phyloP scores from a whole-genome alignment of 176 grass and related monocot genomes.

The Paspalum notatum region DNA sequence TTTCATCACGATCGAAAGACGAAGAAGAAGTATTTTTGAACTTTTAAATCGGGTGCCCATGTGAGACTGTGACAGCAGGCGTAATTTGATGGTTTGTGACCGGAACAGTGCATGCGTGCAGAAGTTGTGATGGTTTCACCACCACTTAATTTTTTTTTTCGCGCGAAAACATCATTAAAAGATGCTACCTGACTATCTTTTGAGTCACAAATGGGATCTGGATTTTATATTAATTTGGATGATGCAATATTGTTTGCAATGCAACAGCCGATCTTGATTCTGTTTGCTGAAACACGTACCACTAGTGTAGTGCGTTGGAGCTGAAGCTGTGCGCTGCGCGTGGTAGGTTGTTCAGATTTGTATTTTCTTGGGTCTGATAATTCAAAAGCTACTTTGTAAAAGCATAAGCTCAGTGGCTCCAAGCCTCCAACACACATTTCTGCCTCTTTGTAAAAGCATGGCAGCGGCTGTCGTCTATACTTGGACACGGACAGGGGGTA shows the following conservation, averaged over 20 bases:
- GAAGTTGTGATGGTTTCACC: too few relatives aligned
- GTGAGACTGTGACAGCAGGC: too few relatives aligned
- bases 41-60: not conserved
- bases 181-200: not conserved
- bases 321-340: not conserved
- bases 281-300: not conserved
- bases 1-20: not conserved
- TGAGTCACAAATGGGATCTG: not conserved
- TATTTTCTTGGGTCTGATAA: not conserved
- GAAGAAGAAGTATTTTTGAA: conserved; percentile 7
- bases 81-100: not conserved
- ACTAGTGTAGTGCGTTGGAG: not conserved
- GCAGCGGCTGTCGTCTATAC: not conserved
- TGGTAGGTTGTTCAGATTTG: not conserved
- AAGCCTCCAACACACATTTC: not conserved
- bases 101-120: too few relatives aligned
- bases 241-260: not conserved
- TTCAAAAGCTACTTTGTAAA: not conserved
- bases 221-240: not conserved
- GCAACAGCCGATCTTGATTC: not conserved
- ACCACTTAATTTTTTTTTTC: not conserved
- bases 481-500: not conserved
- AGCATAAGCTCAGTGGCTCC: not conserved
- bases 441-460: not conserved
- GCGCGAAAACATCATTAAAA: not conserved